These are phyloP conservation scores for Septoria linicola DNA, from an alignment of 2,329 filamentous ascomycete genomes.

Conservation along the genomic window DNA sequence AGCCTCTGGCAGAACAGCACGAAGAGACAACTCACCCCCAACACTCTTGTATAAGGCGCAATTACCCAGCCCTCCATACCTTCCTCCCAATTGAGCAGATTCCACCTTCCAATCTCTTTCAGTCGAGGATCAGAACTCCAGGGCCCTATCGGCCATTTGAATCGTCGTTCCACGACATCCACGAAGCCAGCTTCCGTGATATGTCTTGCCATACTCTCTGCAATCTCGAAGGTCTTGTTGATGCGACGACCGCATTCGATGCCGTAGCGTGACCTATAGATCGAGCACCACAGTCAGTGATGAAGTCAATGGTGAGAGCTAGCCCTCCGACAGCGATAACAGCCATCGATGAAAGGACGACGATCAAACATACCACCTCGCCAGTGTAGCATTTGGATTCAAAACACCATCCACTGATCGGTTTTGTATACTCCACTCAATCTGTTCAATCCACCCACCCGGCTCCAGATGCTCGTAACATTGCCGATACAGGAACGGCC, in stretches of 20 bases:
- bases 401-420: conserved; percentile 34
- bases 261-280: conserved; percentile 20
- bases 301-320: too few relatives aligned
- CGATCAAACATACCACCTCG: conserved; percentile 28
- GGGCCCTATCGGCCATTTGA: conserved; percentile 45
- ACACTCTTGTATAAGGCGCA: conserved; percentile 41
- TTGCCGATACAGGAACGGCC: conserved; percentile 42
- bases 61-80: conserved; percentile 45
- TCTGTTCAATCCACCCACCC: conserved; percentile 46
- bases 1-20: too few relatives aligned
- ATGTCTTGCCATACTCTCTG: conserved; percentile 31
- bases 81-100: conserved; percentile 43
- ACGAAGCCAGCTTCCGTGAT: conserved; percentile 46
- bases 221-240: conserved; percentile 35
- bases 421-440: conserved; percentile 39
- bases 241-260: conserved; percentile 26
- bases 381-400: conserved; percentile 25
- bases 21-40: conserved; percentile 31
- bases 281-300: too few relatives aligned
- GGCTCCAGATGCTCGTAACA: conserved; percentile 41
- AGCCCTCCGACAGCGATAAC: too few relatives aligned
- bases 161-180: conserved; percentile 45
- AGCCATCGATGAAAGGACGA: too few relatives aligned
- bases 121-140: conserved; percentile 42
- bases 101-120: conserved; percentile 42